phyloP scores from a whole-genome alignment of 257 asterid genomes.

The Nicotiana tomentosiformis region DNA sequence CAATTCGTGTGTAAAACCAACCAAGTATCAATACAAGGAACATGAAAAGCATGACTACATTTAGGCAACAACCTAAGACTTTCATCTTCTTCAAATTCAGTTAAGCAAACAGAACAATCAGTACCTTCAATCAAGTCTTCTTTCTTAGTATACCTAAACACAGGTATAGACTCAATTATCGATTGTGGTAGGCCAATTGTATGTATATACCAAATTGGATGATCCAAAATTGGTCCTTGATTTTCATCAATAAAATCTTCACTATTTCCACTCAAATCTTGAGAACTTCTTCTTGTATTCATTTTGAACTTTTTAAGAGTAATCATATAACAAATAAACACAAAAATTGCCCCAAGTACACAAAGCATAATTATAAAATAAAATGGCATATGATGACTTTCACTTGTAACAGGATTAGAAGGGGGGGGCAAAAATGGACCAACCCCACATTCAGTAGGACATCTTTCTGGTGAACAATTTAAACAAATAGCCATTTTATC shows the following conservation, averaged over 20 bases:
- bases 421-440: not conserved
- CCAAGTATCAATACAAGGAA: slow-evolving; percentile 73
- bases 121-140: slow-evolving; percentile 37
- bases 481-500: not conserved
- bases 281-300: slow-evolving; percentile 10
- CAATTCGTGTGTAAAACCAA: slow-evolving; percentile 63
- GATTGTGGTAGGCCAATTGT: slow-evolving; percentile 54
- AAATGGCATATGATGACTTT: slow-evolving; percentile 26
- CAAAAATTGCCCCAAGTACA: slow-evolving; percentile 40
- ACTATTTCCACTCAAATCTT: not conserved
- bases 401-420: slow-evolving; percentile 10
- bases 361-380: slow-evolving; percentile 48
- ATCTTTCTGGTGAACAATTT: slow-evolving; percentile 2
- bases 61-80: slow-evolving; percentile 63
- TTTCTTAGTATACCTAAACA: slow-evolving; percentile 34
- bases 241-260: slow-evolving; percentile 35
- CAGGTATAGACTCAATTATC: slow-evolving; percentile 49
- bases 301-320: slow-evolving; percentile 29
- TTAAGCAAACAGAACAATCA: slow-evolving; percentile 73
- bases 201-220: slow-evolving; percentile 63
- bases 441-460: not conserved
- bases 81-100: slow-evolving; percentile 62
- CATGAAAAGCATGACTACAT: slow-evolving; percentile 80
- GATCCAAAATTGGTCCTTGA: slow-evolving; percentile 37
- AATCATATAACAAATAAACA: slow-evolving; percentile 45